Evolutionary conservation across 192 early-diverging fungal genomes (phyloP).

Genomic region (Geranomyces variabilis): DNA sequence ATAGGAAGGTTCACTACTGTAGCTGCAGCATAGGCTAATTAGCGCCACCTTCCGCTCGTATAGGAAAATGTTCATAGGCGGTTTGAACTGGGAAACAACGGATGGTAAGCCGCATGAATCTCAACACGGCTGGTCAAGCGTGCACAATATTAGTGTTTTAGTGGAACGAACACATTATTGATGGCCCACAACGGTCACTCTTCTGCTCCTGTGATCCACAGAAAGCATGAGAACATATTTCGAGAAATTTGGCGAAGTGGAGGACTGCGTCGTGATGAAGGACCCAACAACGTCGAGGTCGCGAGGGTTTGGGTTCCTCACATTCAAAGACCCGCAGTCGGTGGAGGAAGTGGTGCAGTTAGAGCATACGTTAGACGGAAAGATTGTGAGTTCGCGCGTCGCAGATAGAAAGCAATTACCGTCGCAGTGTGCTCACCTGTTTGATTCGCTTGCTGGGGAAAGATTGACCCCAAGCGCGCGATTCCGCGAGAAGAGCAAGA

Average conservation of each 20-base stretch:
- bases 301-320: slow-evolving; percentile 79
- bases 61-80: slow-evolving; percentile 84
- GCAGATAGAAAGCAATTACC: not conserved
- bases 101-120: slow-evolving; percentile 63
- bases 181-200: no score
- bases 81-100: slow-evolving; percentile 81
- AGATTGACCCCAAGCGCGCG: slow-evolving; percentile 79
- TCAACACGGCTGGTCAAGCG: no score
- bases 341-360: slow-evolving; percentile 69
- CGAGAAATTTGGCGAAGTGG: slow-evolving; percentile 69
- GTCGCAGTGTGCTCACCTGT: not conserved
- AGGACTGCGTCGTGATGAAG: slow-evolving; percentile 78
- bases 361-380: slow-evolving; percentile 77
- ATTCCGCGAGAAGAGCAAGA: slow-evolving; percentile 75
- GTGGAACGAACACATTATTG: no score
- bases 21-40: slow-evolving; percentile 30
- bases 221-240: slow-evolving; percentile 72
- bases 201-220: slow-evolving; percentile 34
- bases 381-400: slow-evolving; percentile 60
- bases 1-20: not conserved
- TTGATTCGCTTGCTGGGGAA: not conserved
- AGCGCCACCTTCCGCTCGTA: slow-evolving; percentile 7
- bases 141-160: no score
- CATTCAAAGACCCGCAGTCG: slow-evolving; percentile 63
- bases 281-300: slow-evolving; percentile 69